Conservation (phyloP, 2,329 filamentous ascomycete species). For the Ceratocystis cubensis region DNA sequence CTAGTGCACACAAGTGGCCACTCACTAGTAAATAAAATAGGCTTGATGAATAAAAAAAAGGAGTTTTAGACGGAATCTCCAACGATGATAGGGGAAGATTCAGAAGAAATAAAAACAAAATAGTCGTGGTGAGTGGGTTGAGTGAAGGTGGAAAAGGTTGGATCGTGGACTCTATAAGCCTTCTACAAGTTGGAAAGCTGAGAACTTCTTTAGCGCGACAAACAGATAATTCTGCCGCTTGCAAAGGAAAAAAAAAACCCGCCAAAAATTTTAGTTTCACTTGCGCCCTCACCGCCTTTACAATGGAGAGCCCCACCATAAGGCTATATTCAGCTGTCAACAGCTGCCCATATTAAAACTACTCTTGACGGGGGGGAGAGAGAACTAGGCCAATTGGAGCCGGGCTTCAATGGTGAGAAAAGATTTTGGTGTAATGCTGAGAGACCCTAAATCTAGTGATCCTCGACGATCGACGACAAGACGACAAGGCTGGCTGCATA, state of each 20-base stretch:
- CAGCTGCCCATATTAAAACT: constrained; percentile 1
- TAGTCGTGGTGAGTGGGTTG: background rate
- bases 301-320: constrained; percentile 4
- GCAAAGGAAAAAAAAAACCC: constrained; percentile 14
- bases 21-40: background rate
- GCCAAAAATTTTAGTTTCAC: constrained; percentile 22
- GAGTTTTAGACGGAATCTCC: background rate
- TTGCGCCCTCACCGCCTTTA: constrained; percentile 21
- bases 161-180: background rate
- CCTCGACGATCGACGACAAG: constrained; percentile 12
- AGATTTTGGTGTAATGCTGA: constrained; percentile 14
- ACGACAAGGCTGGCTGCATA: constrained; percentile 15
- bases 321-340: background rate
- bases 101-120: background rate
- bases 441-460: constrained; percentile 16
- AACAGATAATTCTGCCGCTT: constrained; percentile 19
- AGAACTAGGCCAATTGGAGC: background rate
- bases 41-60: background rate
- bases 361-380: background rate
- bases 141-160: background rate
- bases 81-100: background rate
- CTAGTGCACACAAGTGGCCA: background rate
- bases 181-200: constrained; percentile 5
- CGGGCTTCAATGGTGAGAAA: constrained; percentile 4
- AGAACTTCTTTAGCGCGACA: constrained; percentile 17